Evolutionary conservation across 78 protist genomes (phyloP).

Genomic region (Chrysochromulina tobinii): DNA sequence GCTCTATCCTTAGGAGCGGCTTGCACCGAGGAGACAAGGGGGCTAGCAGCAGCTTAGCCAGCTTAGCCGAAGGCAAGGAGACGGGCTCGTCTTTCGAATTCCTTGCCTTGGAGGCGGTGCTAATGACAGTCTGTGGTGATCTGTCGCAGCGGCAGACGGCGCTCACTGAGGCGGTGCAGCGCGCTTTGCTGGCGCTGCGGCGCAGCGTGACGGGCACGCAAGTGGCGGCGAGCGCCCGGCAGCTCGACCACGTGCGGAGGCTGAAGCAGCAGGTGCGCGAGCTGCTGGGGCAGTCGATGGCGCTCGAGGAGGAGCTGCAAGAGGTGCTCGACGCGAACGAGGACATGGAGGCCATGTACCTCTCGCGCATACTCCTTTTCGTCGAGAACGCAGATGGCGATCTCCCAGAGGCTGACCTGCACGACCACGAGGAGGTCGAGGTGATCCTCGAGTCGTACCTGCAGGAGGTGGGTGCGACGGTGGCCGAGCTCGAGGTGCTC

Average conservation of each 20-base stretch:
- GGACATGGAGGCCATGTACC: not conserved
- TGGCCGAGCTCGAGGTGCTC: not conserved
- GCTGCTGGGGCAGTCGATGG: not conserved
- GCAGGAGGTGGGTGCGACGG: constrained; percentile 3
- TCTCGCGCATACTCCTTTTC: not conserved
- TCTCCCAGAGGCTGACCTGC: no score
- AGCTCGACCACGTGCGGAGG: not conserved
- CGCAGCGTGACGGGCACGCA: not conserved
- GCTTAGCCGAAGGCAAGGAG: no score
- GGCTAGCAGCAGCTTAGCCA: no score
- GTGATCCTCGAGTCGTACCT: constrained; percentile 2
- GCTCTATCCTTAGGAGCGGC: no score
- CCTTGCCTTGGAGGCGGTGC: not conserved
- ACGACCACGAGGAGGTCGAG: constrained; percentile 21
- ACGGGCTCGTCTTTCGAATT: not conserved
- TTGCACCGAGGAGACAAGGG: no score
- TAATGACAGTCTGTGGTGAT: not conserved
- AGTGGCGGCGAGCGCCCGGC: not conserved
- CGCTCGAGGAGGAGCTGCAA: not conserved
- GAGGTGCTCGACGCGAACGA: not conserved
- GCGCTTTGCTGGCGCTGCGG: not conserved
- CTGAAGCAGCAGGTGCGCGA: not conserved
- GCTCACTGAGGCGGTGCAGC: no score
- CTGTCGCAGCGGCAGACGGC: not conserved
- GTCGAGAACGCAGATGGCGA: no score